Evolutionary conservation across 2,329 filamentous ascomycete genomes (phyloP), one percentile per base, ranked within the genome.

Genomic region (Ophiosphaerella narmari): DNA sequence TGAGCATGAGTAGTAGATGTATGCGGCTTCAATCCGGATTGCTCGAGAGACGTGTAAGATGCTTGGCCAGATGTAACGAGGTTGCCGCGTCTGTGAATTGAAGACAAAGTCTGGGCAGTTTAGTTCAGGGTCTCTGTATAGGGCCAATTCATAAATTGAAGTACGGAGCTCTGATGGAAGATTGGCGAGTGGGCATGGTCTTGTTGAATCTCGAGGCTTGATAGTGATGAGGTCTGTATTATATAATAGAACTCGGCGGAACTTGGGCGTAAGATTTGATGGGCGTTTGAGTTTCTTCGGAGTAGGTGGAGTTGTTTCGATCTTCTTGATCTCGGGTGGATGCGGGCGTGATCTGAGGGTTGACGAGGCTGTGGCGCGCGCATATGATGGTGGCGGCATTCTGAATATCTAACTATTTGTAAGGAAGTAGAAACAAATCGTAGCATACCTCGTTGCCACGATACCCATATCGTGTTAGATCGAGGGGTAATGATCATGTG

Each of bases 1-100:
- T 2, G 55, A 49, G 29, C 26, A 36, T 1, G 54, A 55, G 48
- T 66, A 71, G 51, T 63, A 68, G 13, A 50, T 48, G 33, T 68
- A 66, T 18, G 62, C 60, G 3, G 59, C 60, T 55, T 71, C 67
- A n/a, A 60, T 55, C 7, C 66, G 57, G n/a, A 70, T 56, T 7
- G 56, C 55, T 14, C 63, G 60, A 44, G 60, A 63, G 29, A 63
- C 46, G 16, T 55, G 55, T 4, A 68, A 53, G 1, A 68, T 39
- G 14, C 13, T 2, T 13, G 61, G 58, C 38, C 49, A 55, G 32
- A 52, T 29, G 43, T 43, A 50, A 23, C 16, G 33, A n/a, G n/a
- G 24, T 14, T 24, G 45, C 37, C 18, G 32, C 24, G 16, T 35
- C 7, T 40, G 33, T 13, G 24, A 31, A 53, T 44, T 7, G n/a